Conservation (phyloP, 768 basidiomycete species). For the Phylloporus arenicola region DNA sequence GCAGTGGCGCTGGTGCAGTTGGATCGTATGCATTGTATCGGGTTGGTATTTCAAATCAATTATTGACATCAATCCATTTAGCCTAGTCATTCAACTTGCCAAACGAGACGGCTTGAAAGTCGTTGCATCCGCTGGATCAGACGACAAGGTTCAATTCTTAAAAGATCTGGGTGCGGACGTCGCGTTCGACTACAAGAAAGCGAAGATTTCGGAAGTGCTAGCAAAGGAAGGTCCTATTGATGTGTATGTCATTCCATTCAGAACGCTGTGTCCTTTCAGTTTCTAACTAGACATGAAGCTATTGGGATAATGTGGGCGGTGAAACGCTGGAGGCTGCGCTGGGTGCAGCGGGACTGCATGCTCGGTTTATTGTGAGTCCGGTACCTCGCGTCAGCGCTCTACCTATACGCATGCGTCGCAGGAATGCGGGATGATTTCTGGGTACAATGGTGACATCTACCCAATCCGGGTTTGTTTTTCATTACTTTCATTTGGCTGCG, state of each 20-base stretch:
- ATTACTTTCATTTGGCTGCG: not conserved
- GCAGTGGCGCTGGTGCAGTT: conserved; percentile 44
- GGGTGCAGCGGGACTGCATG: conserved; percentile 37
- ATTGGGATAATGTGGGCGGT: conserved; percentile 53
- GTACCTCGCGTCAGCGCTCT: not conserved
- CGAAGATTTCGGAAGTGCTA: conserved; percentile 46
- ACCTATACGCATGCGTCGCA: not conserved
- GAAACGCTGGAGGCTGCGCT: conserved; percentile 54
- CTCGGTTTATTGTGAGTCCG: conserved; percentile 43
- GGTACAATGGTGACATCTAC: not conserved
- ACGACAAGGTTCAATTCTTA: conserved; percentile 66
- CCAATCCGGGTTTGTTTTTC: conserved; percentile 1
- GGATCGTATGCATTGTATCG: conserved; percentile 44
- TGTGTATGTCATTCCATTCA: conserved; percentile 29
- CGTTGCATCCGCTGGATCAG: conserved; percentile 65
- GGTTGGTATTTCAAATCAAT: not conserved
- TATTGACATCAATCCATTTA: conserved; percentile 8
- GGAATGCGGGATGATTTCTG: conserved; percentile 31
- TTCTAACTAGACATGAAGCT: conserved; percentile 2
- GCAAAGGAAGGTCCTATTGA: conserved; percentile 53
- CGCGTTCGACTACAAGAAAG: conserved; percentile 71
- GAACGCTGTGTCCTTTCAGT: not conserved
- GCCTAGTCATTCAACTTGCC: conserved; percentile 47
- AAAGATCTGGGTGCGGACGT: conserved; percentile 61
- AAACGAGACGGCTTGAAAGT: conserved; percentile 55